phyloP scores from a whole-genome alignment of 768 basidiomycete species.

The Podaxis rugospora region DNA sequence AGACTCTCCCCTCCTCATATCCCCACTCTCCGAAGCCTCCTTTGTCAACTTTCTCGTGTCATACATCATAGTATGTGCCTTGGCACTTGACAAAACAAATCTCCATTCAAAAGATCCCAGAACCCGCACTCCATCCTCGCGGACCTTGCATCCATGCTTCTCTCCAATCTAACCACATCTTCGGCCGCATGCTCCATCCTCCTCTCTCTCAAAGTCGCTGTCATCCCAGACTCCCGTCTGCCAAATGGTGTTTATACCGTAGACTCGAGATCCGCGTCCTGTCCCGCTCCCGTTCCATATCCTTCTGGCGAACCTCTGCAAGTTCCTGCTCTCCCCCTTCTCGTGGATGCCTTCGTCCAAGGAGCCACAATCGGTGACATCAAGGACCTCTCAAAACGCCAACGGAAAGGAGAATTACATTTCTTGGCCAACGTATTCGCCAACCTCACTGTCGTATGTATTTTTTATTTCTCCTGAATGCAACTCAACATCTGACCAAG shows the following conservation, averaged over 20 bases:
- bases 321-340: slow-evolving; percentile 66
- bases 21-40: slow-evolving; percentile 60
- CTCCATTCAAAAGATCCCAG: slow-evolving; percentile 35
- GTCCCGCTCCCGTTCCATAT: slow-evolving; percentile 68
- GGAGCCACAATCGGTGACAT: slow-evolving; percentile 55
- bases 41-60: slow-evolving; percentile 84
- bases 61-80: slow-evolving; percentile 75
- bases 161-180: slow-evolving; percentile 89
- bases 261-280: slow-evolving; percentile 78
- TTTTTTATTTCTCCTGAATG: background rate
- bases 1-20: slow-evolving; percentile 68
- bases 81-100: slow-evolving; percentile 1
- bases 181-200: slow-evolving; percentile 61
- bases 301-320: slow-evolving; percentile 50
- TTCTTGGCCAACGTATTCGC: slow-evolving; percentile 95
- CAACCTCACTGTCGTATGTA: slow-evolving; percentile 75
- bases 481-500: background rate
- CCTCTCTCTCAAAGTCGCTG: slow-evolving; percentile 58
- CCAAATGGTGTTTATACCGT: slow-evolving; percentile 63
- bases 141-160: slow-evolving; percentile 93
- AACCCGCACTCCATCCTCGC: slow-evolving; percentile 88
- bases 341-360: slow-evolving; percentile 87
- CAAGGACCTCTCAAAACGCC: slow-evolving; percentile 41
- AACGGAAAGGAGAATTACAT: slow-evolving; percentile 76
- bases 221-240: slow-evolving; percentile 48